Conservation (phyloP, 257 asterid species). For the Solanum chmielewskii region DNA sequence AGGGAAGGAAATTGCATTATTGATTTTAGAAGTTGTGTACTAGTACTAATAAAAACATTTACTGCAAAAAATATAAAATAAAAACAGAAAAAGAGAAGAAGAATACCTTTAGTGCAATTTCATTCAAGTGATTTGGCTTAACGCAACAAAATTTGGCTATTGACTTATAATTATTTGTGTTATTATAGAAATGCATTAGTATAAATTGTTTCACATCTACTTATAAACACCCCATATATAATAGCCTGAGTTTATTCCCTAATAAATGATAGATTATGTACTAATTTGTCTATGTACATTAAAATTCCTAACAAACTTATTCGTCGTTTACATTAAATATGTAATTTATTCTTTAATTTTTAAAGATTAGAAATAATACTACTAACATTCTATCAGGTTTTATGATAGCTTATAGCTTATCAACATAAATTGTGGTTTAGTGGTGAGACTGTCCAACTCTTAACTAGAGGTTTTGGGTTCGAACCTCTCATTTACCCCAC, state of each 20-base stretch:
- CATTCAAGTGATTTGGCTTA: not conserved
- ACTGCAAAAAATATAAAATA: not conserved
- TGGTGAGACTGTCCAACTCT: no score
- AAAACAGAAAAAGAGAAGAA: not conserved
- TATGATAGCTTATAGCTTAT: no score
- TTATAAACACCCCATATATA: not conserved
- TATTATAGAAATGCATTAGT: not conserved
- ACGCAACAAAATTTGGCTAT: not conserved
- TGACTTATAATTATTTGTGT: not conserved
- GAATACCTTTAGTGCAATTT: not conserved
- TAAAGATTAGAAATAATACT: no score
- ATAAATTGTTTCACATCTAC: not conserved
- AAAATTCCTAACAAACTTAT: not conserved
- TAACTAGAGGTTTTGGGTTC: no score
- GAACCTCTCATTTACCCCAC: no score
- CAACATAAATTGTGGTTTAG: no score
- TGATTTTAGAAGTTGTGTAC: not conserved
- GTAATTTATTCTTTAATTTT: no score
- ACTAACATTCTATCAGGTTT: no score
- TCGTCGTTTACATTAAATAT: not conserved
- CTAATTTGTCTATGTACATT: not conserved
- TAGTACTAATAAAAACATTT: not conserved
- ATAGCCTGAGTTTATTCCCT: not conserved
- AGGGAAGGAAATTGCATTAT: not conserved
- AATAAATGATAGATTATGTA: not conserved